Percentiles rank a stretch among this genome's conserved stretches.
Conservation (phyloP, 2,329 filamentous ascomycete species). For the Talaromyces albobiverticillius region DNA sequence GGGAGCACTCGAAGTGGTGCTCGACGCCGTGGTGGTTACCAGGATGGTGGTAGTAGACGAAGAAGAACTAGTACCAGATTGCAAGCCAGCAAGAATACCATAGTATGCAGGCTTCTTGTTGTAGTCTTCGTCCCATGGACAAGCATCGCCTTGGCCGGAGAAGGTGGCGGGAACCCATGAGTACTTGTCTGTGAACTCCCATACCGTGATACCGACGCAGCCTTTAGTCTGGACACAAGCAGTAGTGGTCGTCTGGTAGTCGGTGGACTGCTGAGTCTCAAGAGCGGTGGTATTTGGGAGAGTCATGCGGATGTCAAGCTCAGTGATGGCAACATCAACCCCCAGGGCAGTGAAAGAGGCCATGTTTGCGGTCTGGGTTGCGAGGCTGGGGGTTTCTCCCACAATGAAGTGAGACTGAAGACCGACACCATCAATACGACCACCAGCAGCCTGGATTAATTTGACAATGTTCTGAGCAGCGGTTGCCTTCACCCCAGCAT, state of each 20-base stretch:
- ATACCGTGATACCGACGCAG: slow-evolving; percentile 37
- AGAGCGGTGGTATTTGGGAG: slow-evolving; percentile 25
- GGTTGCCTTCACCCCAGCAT: slow-evolving; percentile 29
- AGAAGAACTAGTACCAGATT: slow-evolving; percentile 10
- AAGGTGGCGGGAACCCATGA: slow-evolving; percentile 46
- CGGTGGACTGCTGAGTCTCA: slow-evolving; percentile 29
- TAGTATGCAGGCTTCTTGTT: slow-evolving; percentile 48
- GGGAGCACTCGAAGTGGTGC: slow-evolving; percentile 15
- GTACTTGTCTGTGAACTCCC: slow-evolving; percentile 46
- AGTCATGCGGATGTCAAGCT: slow-evolving; percentile 51
- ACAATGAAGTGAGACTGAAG: slow-evolving; percentile 48
- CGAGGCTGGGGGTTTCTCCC: slow-evolving; percentile 40
- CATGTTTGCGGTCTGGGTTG: slow-evolving; percentile 38
- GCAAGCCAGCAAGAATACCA: slow-evolving; percentile 26
- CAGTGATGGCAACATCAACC: slow-evolving; percentile 42
- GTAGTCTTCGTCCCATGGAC: slow-evolving; percentile 47
- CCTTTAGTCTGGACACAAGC: slow-evolving; percentile 28
- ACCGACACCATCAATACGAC: slow-evolving; percentile 46
- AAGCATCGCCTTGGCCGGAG: slow-evolving; percentile 40
- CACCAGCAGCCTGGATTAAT: slow-evolving; percentile 27
- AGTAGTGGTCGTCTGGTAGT: slow-evolving; percentile 29
- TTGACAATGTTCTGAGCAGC: slow-evolving; percentile 30
- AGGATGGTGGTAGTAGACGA: slow-evolving; percentile 19
- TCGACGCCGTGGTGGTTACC: slow-evolving; percentile 14
- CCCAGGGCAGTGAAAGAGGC: slow-evolving; percentile 35